Percentiles rank a stretch among this genome's conserved stretches.
Evolutionary conservation across 371 early-diverging fungal genomes (phyloP).

Genomic region (Batkoa obscura): DNA sequence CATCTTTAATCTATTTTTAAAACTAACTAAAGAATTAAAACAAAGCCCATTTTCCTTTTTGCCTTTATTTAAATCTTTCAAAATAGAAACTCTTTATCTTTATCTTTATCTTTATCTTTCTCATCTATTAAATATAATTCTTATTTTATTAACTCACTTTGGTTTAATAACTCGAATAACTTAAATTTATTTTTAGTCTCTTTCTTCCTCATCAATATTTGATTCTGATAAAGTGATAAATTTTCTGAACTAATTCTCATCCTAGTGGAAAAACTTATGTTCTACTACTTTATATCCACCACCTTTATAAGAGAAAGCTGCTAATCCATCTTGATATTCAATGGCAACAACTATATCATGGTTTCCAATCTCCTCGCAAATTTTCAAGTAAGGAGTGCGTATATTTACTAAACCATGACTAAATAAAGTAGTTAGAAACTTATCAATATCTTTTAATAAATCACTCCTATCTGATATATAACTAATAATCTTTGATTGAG

Average conservation of each 20-base stretch:
- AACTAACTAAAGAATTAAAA: background rate
- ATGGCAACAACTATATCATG: constrained; percentile 29
- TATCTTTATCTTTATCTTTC: background rate
- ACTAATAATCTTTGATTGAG: constrained; percentile 8
- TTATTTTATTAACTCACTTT: background rate
- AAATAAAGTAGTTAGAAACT: constrained; percentile 16
- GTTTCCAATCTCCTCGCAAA: constrained; percentile 25
- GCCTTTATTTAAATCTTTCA: background rate
- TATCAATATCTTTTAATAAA: background rate
- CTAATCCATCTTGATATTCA: constrained; percentile 31
- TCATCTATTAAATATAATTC: background rate
- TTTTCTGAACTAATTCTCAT: constrained; percentile 9
- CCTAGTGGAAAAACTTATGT: constrained; percentile 9
- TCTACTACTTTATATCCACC: constrained; percentile 9
- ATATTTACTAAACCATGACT: constrained; percentile 24
- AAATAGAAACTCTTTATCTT: background rate
- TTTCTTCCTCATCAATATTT: constrained; percentile 15
- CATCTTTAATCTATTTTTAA: constrained; percentile 19
- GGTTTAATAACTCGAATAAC: constrained; percentile 2
- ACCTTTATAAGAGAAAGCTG: constrained; percentile 10
- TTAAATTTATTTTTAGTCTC: constrained; percentile 14
- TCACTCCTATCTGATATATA: constrained; percentile 8
- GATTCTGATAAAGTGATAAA: constrained; percentile 12
- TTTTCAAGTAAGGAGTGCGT: constrained; percentile 19
- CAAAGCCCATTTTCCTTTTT: background rate